phyloP scores from a whole-genome alignment of 2,329 filamentous ascomycete species.

The Alternaria arborescens region DNA sequence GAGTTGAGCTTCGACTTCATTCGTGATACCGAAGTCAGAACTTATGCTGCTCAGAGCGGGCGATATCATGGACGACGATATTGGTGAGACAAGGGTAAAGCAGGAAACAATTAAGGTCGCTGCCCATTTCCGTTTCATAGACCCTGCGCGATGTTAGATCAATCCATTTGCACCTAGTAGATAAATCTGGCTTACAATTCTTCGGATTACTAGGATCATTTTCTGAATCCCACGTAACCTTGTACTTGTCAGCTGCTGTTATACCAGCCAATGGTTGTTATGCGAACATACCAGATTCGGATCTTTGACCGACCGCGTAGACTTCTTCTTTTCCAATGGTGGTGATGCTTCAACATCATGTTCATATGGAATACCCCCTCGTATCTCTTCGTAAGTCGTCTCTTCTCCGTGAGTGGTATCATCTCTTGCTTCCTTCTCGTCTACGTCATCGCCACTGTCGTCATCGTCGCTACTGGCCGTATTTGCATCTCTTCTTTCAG shows the following conservation, averaged over 20 bases:
- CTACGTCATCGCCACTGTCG: constrained; percentile 19
- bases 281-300: constrained; percentile 40
- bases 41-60: constrained; percentile 46
- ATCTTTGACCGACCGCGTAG: constrained; percentile 38
- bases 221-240: constrained; percentile 58
- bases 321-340: constrained; percentile 39
- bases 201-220: constrained; percentile 57
- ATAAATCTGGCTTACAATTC: constrained; percentile 14
- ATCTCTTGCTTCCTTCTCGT: constrained; percentile 23
- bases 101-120: constrained; percentile 56
- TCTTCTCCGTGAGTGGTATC: constrained; percentile 15
- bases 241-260: constrained; percentile 8
- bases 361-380: constrained; percentile 41
- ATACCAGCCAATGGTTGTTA: not conserved
- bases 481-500: constrained; percentile 27
- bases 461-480: constrained; percentile 14
- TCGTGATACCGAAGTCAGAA: constrained; percentile 46
- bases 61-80: constrained; percentile 52
- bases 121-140: constrained; percentile 54
- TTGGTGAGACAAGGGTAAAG: constrained; percentile 53
- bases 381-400: constrained; percentile 38
- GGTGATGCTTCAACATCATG: constrained; percentile 39
- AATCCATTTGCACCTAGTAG: not conserved
- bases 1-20: constrained; percentile 42
- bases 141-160: constrained; percentile 8